Percentiles rank a stretch among this genome's conserved stretches.
phyloP scores from a whole-genome alignment of 257 asterid genomes.

The Leptodermis oblonga region DNA sequence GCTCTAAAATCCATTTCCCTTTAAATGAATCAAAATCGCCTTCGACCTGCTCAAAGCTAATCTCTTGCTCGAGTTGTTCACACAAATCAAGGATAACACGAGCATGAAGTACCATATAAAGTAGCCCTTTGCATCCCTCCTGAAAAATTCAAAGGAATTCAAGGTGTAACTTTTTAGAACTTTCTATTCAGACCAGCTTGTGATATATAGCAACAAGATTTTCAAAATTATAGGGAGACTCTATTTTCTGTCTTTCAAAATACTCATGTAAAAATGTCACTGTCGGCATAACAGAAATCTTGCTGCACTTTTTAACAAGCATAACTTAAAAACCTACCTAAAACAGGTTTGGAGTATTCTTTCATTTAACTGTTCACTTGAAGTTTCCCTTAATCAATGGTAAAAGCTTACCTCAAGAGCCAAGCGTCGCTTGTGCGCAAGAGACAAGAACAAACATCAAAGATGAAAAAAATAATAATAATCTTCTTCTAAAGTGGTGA shows the following conservation, averaged over 20 bases:
- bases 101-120: slow-evolving; percentile 96
- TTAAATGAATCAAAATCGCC: slow-evolving; percentile 85
- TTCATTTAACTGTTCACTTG: not conserved
- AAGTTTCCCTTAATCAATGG: not conserved
- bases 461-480: too few species aligned
- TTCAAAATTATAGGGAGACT: not conserved
- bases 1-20: slow-evolving; percentile 93
- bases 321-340: not conserved
- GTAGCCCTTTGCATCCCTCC: slow-evolving; percentile 98
- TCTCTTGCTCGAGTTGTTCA: slow-evolving; percentile 77
- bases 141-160: slow-evolving; percentile 28
- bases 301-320: not conserved
- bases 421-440: too few species aligned
- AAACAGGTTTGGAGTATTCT: not conserved
- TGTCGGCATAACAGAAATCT: not conserved
- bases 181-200: not conserved
- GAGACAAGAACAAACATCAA: too few species aligned
- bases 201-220: not conserved
- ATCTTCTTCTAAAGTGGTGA: too few species aligned
- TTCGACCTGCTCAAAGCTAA: slow-evolving; percentile 86
- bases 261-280: not conserved
- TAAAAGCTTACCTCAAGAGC: not conserved
- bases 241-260: not conserved
- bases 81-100: slow-evolving; percentile 82
- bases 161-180: not conserved